Base-by-base conservation (phyloP, 345 rosid genomes). In the Mallotus nudiflorus region DNA sequence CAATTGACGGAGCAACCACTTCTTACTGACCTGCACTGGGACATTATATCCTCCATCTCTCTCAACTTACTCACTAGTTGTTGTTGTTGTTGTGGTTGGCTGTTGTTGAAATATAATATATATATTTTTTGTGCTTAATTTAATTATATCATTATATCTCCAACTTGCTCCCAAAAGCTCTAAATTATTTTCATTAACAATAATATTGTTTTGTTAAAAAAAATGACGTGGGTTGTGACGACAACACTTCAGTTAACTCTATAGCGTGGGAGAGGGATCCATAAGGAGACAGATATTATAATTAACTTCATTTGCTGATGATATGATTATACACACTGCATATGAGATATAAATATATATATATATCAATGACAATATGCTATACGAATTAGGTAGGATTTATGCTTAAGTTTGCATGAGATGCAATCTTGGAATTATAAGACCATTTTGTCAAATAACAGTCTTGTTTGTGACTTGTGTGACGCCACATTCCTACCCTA, bases 1-100 rank as follows among this genome's bases (percentile, higher is more conserved):
- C 77, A 87, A 88, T 85, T 87, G 97, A 91, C 80, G 74, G 85
- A 54, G 75, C 89, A 91, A 89, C 97, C 77, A 87, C 90, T 76
- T 69, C 68, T 71, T 64, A 72, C 64, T 72, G 50, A 72, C 71
- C 71, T 48, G 59, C 71, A 73, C 71, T 58, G 15, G n/a, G 68
- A 67, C 54, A 50, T 73, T 66, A 11, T 48, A 66, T 73, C 68
- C 29, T 48, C 64, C 54, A 44, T 49, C 28, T 55, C 69, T 44
- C 75, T n/a, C n/a, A n/a, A n/a, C 75, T 54, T 65, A 42, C 42
- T 27, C 42, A 39, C 42, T 39, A 39, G 42, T 39, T 39, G 46
- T 42, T 42, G 46, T 12, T 65, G 45, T 42, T 71, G 44, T 63
- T 71, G 51, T 51, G 71, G 71, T 73, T 73, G 71, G 76, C 66